Conservation (phyloP, 2,329 filamentous ascomycete genomes). For the Hypoxylon sp. region DNA sequence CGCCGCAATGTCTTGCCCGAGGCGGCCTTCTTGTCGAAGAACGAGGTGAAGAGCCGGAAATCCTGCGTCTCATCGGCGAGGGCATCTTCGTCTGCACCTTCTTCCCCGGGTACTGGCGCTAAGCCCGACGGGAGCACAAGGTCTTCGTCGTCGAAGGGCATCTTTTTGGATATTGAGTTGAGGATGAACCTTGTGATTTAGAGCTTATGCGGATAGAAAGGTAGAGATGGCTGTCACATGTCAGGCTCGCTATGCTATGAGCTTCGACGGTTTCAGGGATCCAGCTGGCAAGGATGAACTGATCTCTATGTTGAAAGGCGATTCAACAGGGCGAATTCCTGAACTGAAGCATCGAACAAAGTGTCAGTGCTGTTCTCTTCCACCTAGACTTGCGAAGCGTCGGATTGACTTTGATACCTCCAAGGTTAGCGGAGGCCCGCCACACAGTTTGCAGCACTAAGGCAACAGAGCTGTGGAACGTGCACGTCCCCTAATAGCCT, state of each 20-base stretch:
- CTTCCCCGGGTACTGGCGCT: slow-evolving; percentile 43
- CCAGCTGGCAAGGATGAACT: not conserved
- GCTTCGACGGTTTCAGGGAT: not conserved
- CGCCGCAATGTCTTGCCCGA: slow-evolving; percentile 80
- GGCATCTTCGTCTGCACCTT: slow-evolving; percentile 63
- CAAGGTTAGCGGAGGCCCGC: not conserved
- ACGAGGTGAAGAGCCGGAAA: slow-evolving; percentile 77
- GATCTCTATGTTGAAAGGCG: not conserved
- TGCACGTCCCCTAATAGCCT: too few species aligned
- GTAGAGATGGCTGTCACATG: slow-evolving; percentile 13
- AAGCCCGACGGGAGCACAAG: slow-evolving; percentile 30
- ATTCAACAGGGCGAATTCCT: not conserved
- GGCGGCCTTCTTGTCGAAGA: slow-evolving; percentile 59
- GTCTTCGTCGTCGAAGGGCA: slow-evolving; percentile 50
- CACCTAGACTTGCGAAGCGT: not conserved
- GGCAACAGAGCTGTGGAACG: too few species aligned
- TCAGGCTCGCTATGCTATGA: not conserved
- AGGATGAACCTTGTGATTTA: not conserved
- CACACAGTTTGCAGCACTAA: slow-evolving; percentile 4
- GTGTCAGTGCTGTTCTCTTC: not conserved
- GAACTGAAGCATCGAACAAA: not conserved
- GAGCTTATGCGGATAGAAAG: not conserved
- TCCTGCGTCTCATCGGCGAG: slow-evolving; percentile 86
- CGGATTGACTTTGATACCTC: not conserved
- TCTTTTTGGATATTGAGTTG: slow-evolving; percentile 14